Evolutionary conservation across 306 rosid species (phyloP).

Genomic region (Acmispon strigosus): DNA sequence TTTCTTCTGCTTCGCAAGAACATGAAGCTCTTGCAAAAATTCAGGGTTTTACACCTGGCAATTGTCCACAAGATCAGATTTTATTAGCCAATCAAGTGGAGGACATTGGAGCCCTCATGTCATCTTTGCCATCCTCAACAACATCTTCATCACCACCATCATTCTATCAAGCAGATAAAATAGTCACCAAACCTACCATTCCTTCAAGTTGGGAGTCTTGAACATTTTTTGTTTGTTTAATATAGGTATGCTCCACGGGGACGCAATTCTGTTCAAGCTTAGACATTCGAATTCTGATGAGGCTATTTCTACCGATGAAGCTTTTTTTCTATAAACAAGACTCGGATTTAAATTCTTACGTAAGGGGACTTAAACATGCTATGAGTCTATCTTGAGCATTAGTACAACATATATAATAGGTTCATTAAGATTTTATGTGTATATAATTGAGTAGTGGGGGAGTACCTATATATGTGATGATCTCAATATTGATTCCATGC

Average conservation of each 20-base stretch:
- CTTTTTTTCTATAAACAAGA: too few species aligned
- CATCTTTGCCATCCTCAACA: constrained; percentile 36
- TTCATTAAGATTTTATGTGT: neutral
- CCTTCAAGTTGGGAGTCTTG: constrained; percentile 21
- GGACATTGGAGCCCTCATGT: constrained; percentile 36
- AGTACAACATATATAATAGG: neutral
- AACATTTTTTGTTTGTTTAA: neutral
- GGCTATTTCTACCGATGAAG: too few species aligned
- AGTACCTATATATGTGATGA: neutral
- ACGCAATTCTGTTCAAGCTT: too few species aligned
- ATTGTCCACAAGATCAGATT: constrained; percentile 23
- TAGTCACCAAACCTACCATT: constrained; percentile 17
- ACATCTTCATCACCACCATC: constrained; percentile 16
- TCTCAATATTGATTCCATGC: constrained; percentile 9
- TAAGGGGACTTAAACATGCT: too few species aligned
- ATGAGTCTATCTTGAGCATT: neutral
- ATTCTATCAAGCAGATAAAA: constrained; percentile 20
- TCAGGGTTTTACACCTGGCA: constrained; percentile 9
- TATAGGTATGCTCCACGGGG: too few species aligned
- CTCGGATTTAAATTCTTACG: too few species aligned
- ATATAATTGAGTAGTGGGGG: constrained; percentile 16
- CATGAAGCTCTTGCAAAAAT: constrained; percentile 28
- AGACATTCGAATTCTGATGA: too few species aligned
- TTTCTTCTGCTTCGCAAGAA: constrained; percentile 35
- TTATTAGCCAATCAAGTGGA: constrained; percentile 37